A percentile compares a stretch with the other conserved stretches of the same genome.
These are phyloP conservation scores for Globisporangium viniferum DNA, from an alignment of 352 stramenopile genomes.

Conservation along the genomic window DNA sequence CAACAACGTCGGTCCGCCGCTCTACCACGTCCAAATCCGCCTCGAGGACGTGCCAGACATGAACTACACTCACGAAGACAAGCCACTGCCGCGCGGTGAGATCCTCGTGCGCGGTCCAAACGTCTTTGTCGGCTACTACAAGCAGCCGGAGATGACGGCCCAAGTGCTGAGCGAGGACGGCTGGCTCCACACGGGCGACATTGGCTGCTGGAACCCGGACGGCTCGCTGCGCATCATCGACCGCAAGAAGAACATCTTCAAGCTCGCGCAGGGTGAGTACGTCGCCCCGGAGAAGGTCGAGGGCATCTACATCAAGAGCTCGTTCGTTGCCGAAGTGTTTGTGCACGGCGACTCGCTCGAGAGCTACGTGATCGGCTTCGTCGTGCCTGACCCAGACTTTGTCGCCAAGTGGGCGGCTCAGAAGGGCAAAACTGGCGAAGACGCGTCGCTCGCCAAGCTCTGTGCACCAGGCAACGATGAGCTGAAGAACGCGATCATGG, in stretches of 20 bases:
- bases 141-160: conserved; percentile 88
- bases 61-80: conserved; percentile 86
- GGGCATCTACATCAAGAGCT: conserved; percentile 89
- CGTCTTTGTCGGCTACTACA: conserved; percentile 93
- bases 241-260: conserved; percentile 94
- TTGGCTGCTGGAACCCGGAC: conserved; percentile 92
- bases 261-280: conserved; percentile 94
- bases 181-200: conserved; percentile 97
- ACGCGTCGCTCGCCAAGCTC: conserved; percentile 22
- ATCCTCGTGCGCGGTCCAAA: conserved; percentile 85
- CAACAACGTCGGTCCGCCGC: conserved; percentile 91
- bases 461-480: conserved; percentile 14
- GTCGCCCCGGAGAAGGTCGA: conserved; percentile 97
- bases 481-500: conserved; percentile 59
- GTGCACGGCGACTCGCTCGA: conserved; percentile 95
- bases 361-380: conserved; percentile 90
- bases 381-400: conserved; percentile 92
- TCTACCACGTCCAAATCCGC: conserved; percentile 85
- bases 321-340: conserved; percentile 92
- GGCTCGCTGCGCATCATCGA: conserved; percentile 89
- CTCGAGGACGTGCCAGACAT: conserved; percentile 96
- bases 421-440: conserved; percentile 33
- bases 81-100: conserved; percentile 64
- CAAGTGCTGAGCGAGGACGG: conserved; percentile 90
- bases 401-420: conserved; percentile 72